Conservation (phyloP, 176 grass and related monocot genomes). For the Eragrostis nindensis region DNA sequence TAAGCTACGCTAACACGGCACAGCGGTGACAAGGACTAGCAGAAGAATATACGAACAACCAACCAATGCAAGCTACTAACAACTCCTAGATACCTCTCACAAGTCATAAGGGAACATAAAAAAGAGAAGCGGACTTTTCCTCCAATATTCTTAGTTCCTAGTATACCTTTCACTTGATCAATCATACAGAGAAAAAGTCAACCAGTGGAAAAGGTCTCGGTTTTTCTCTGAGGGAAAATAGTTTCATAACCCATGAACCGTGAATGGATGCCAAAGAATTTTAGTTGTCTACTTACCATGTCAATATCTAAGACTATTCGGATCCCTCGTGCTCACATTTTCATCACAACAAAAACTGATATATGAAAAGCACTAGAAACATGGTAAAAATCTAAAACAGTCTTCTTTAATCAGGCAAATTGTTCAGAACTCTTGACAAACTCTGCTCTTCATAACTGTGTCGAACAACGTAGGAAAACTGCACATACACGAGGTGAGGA, state of each 20-base stretch:
- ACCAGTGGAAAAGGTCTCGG: neutral
- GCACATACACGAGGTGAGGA: too few species aligned
- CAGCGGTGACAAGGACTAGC: neutral
- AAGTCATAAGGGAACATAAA: neutral
- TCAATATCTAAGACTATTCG: neutral
- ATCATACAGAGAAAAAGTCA: neutral
- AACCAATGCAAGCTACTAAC: neutral
- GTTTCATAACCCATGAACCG: neutral
- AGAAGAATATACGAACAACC: neutral
- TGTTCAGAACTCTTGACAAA: too few species aligned
- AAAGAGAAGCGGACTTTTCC: neutral
- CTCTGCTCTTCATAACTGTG: too few species aligned
- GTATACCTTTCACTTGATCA: neutral
- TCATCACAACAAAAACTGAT: too few species aligned
- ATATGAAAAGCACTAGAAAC: too few species aligned
- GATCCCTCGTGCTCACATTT: neutral
- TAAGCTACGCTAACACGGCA: neutral
- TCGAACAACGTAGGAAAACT: too few species aligned
- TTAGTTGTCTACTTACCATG: too few species aligned
- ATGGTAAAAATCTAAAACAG: too few species aligned
- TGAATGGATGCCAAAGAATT: neutral
- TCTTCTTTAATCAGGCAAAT: too few species aligned
- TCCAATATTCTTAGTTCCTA: neutral
- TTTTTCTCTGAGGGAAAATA: neutral
- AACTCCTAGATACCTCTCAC: slow-evolving; percentile 27